Base-by-base conservation (phyloP, 1,284 basidiomycete species). In the Tilletia caries region DNA sequence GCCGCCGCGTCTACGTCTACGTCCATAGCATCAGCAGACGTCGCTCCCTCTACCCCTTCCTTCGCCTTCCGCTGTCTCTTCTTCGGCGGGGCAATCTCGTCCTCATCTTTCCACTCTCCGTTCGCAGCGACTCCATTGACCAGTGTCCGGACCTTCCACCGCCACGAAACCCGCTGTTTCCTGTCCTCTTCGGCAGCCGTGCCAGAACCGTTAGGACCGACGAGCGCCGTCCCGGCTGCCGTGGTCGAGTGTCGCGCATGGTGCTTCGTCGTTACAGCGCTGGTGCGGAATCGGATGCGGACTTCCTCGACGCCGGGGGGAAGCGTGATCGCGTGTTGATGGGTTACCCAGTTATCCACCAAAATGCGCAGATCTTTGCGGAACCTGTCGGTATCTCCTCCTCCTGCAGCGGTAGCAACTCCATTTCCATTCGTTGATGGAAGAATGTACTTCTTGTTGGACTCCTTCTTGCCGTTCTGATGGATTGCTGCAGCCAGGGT, bases 101-200 rank as follows among this genome's bases (percentile, higher is more conserved):
- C 29, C 29, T 62, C 58, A 13, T 62, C 58, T n/a, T n/a, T 15
- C 58, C 58, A 62, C 32, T 62, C 58, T 3, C 58, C 58, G 10
- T 10, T n/a, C 32, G 32, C 58, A 0, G 33, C 33, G 4, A 8
- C 27, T n/a, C 58, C 58, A 33, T 62, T 37, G 32, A 62, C 33
- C 13, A 62, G 4, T 4, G 58, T 62, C 32, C 20, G 18, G n/a
- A 62, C 23, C 18, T 33, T 29, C 58, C 58, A 62, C 18, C 32
- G 27, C 58, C 58, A 62, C 32, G 58, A 29, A 15, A 62, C 23
- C 29, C 58, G 58, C 27, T 33, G 33, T 20, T 62, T 33, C 27
- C 27, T 27, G 34, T 62, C 58, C 18, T 32, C 18, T 6, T 62
- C 32, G 15, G 58, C 27, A 15, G 27, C 5, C 29, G 58, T 29